phyloP scores from a whole-genome alignment of 495 filamentous ascomycete genomes.

The Wilcoxina mikolae region DNA sequence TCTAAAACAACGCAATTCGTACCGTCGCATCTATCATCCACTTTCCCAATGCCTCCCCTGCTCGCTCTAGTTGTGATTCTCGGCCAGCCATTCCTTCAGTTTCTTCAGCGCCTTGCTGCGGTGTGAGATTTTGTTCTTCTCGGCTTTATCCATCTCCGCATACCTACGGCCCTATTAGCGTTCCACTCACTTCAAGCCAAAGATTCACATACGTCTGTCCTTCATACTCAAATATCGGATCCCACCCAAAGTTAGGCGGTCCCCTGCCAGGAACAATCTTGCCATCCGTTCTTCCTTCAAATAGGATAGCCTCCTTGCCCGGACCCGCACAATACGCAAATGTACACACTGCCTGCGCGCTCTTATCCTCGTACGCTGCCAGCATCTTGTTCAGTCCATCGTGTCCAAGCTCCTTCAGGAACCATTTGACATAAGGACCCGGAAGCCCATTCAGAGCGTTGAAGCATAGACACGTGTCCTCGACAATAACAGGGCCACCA shows the following conservation, averaged over 20 bases:
- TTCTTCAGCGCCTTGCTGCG: conserved; percentile 72
- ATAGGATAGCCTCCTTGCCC: conserved; percentile 69
- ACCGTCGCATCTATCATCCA: neutral
- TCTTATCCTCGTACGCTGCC: conserved; percentile 73
- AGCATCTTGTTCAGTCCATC: conserved; percentile 82
- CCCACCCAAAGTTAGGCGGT: conserved; percentile 85
- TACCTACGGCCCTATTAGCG: conserved; percentile 35
- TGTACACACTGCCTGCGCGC: conserved; percentile 84
- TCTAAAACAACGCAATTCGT: no score
- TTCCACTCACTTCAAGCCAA: neutral
- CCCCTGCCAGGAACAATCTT: conserved; percentile 65
- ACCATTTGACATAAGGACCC: conserved; percentile 98
- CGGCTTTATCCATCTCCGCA: conserved; percentile 85
- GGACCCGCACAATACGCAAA: conserved; percentile 85
- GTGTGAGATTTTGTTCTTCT: conserved; percentile 91
- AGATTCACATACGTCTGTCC: conserved; percentile 58
- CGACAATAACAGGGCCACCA: conserved; percentile 76
- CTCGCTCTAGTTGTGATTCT: conserved; percentile 15
- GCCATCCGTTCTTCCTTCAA: conserved; percentile 67
- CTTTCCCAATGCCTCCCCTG: neutral
- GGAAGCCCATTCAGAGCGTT: conserved; percentile 75
- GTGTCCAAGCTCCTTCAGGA: conserved; percentile 67
- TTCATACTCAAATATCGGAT: conserved; percentile 89
- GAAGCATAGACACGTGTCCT: conserved; percentile 92
- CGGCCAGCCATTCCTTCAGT: conserved; percentile 66